phyloP scores from a whole-genome alignment of 164 flowering plant species.

The Akebia trifoliata region DNA sequence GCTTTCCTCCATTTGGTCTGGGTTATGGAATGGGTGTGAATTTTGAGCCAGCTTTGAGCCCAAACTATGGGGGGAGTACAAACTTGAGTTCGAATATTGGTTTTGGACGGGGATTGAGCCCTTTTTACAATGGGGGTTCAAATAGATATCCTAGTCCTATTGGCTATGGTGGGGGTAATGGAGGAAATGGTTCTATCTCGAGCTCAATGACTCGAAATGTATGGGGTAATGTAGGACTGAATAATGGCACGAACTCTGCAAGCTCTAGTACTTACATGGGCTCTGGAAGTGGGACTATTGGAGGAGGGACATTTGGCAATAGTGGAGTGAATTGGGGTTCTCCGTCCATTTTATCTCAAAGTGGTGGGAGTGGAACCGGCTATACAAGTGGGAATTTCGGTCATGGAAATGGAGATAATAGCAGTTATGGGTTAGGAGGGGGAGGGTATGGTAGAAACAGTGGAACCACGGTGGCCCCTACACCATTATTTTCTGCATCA shows the following conservation, averaged over 20 bases:
- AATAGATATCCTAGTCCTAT: constrained; percentile 39
- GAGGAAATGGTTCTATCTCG: constrained; percentile 39
- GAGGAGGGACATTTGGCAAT: constrained; percentile 42
- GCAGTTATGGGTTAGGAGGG: constrained; percentile 36
- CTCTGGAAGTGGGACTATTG: constrained; percentile 43
- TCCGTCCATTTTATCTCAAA: constrained; percentile 33
- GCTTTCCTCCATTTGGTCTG: constrained; percentile 47
- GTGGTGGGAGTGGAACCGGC: constrained; percentile 33
- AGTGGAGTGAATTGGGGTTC: constrained; percentile 59
- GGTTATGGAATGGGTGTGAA: constrained; percentile 48
- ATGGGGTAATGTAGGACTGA: constrained; percentile 57
- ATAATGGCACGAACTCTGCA: constrained; percentile 30
- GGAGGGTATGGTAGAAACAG: constrained; percentile 54
- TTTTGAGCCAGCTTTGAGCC: constrained; percentile 54
- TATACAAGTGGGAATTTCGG: constrained; percentile 24
- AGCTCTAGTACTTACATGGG: constrained; percentile 33
- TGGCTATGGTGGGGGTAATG: constrained; percentile 41
- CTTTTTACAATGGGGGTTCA: constrained; percentile 39
- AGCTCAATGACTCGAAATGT: constrained; percentile 40
- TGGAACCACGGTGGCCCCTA: constrained; percentile 24
- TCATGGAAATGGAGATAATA: constrained; percentile 34
- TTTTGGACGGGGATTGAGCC: constrained; percentile 47
- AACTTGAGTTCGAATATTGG: constrained; percentile 37
- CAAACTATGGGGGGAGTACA: constrained; percentile 38
- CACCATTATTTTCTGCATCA: constrained; percentile 36